Evolutionary conservation across 208 protist species (phyloP).

Genomic region (Crithidia fasciculata): DNA sequence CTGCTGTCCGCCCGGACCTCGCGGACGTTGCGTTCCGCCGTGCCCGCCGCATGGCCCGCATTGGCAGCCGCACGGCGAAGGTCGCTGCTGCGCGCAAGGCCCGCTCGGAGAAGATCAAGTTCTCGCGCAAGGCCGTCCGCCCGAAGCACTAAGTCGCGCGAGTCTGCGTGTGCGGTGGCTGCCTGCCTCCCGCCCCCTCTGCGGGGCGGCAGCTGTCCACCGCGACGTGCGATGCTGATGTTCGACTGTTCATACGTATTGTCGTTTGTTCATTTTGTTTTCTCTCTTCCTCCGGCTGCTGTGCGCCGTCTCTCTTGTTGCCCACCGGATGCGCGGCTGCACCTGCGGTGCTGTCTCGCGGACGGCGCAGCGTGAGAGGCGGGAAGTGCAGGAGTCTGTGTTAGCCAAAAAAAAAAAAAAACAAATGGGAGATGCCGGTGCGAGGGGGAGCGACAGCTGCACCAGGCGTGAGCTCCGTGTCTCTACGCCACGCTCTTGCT

Average conservation of each 20-base stretch:
- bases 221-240: constrained; percentile 7
- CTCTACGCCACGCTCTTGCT: too few species aligned
- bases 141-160: constrained; percentile 56
- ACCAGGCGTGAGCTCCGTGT: too few species aligned
- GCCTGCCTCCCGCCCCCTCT: neutral
- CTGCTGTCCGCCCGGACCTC: constrained; percentile 82
- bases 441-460: too few species aligned
- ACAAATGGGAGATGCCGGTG: too few species aligned
- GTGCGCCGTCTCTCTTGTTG: too few species aligned
- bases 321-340: too few species aligned
- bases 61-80: constrained; percentile 65
- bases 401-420: too few species aligned
- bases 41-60: constrained; percentile 72
- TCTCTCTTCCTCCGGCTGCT: neutral
- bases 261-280: neutral
- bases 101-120: constrained; percentile 73
- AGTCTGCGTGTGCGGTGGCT: neutral
- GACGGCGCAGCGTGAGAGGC: too few species aligned
- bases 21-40: constrained; percentile 81
- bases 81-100: constrained; percentile 79
- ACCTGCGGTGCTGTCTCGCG: too few species aligned
- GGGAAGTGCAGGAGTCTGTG: too few species aligned
- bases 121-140: constrained; percentile 78
- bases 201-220: neutral
- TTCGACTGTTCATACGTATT: constrained; percentile 10